Evolutionary conservation across 2,329 filamentous ascomycete genomes (phyloP), one percentile per base, ranked within the genome.

Genomic region (Coniella vitis): DNA sequence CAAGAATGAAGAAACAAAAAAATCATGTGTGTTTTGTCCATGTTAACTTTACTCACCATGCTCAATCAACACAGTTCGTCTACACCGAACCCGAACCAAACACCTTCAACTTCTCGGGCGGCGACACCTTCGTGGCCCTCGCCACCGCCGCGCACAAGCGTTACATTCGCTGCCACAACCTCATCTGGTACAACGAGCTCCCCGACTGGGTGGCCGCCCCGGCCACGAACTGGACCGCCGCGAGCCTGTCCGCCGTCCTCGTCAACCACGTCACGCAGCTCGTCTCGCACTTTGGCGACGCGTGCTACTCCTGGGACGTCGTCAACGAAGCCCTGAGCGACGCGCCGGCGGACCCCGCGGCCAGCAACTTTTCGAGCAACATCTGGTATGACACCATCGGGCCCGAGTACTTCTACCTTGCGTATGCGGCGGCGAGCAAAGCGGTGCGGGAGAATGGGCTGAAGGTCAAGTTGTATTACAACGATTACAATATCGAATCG

Each of bases 111-210:
- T 85, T 72, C 63, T 76, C 74, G 25, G 69, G 74, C 32, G 80
- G 76, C 39, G 77, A 84, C 47, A 65, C 69, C 43, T 67, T 75
- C 22, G 61, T 71, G 42, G 58, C 66, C 36, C 64, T 73, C 47
- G 73, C 73, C 32, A 57, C 63, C 36, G 58, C 65, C 43, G 66
- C 70, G 35, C 59, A 63, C 52, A 67, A 74, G 56, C 52, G 75
- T n/a, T n/a, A n/a, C 22, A 67, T 82, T 14, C 72, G 81, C 48
- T 84, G 82, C 63, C 82, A 85, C 62, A 78, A 69, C 45, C 65
- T 63, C 4, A 64, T 68, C 20, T 69, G 66, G 66, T 68, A 75
- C 60, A 66, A 63, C 41, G 70, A 77, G 57, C 65, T 76, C 4
- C 74, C 78, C 0, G 65, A 65, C 25, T 82, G 76, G 75, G 70